Conservation (phyloP, 2,329 filamentous ascomycete genomes). For the Dothidotthia symphoricarpi region DNA sequence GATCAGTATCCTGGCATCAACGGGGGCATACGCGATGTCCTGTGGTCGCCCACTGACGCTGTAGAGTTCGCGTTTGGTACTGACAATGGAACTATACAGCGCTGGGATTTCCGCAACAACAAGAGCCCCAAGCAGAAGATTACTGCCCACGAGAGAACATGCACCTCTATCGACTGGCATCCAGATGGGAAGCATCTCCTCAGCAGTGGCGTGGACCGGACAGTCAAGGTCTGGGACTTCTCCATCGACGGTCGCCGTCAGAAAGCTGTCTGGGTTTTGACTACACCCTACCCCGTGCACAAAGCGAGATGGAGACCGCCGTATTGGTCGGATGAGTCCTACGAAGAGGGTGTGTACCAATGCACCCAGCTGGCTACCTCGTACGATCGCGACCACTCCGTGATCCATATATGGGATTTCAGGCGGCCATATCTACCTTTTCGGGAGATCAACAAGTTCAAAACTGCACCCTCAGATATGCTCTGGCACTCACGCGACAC, state of each 20-base stretch:
- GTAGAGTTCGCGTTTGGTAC: slow-evolving; percentile 64
- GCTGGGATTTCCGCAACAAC: slow-evolving; percentile 62
- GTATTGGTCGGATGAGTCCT: slow-evolving; percentile 54
- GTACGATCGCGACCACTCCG: slow-evolving; percentile 61
- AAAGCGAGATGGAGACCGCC: slow-evolving; percentile 64
- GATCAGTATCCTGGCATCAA: slow-evolving; percentile 57
- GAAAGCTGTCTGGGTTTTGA: slow-evolving; percentile 59
- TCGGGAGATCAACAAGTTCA: slow-evolving; percentile 58
- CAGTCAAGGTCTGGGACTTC: slow-evolving; percentile 65
- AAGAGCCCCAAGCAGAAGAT: slow-evolving; percentile 59
- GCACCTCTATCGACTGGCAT: slow-evolving; percentile 65
- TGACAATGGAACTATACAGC: slow-evolving; percentile 62
- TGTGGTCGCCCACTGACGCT: slow-evolving; percentile 64
- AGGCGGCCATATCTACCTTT: slow-evolving; percentile 62
- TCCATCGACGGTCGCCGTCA: slow-evolving; percentile 56
- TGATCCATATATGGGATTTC: slow-evolving; percentile 65
- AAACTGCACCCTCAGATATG: slow-evolving; percentile 57
- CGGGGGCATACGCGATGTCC: slow-evolving; percentile 62
- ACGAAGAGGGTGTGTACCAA: slow-evolving; percentile 55
- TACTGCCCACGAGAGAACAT: slow-evolving; percentile 60
- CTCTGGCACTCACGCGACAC: slow-evolving; percentile 64
- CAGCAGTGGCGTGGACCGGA: slow-evolving; percentile 61
- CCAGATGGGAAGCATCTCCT: slow-evolving; percentile 64
- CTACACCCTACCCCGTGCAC: slow-evolving; percentile 60
- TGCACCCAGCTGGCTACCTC: slow-evolving; percentile 62